Evolutionary conservation across 176 grass and related monocot species (phyloP), one percentile per base, ranked within the genome.

Genomic region (Oryza meyeriana): DNA sequence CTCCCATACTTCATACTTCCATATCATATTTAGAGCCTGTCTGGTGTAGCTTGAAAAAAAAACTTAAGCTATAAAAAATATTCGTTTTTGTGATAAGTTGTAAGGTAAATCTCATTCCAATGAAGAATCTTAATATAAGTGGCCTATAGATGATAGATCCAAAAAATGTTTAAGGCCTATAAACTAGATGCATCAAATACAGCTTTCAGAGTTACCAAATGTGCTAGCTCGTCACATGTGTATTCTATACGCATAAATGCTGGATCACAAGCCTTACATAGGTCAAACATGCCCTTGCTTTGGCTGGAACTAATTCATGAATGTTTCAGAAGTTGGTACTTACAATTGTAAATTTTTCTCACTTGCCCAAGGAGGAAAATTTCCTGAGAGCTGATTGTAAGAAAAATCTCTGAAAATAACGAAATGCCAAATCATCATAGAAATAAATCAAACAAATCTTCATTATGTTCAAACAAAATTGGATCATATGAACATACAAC

Each of bases 331-430:
- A 83, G 14, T 32, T 61, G 55, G 10, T 57, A 91, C 95, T 67
- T 91, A 97, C 95, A 94, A 17, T 81, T 94, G 74, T 61, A 91
- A 78, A 79, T 86, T 90, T 12, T 35, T 83, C 57, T 38, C 8
- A 34, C 30, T 79, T 88, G 71, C 76, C 96, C 96, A 98, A 80
- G 90, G 86, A 82, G 92, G 92, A 88, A 91, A 84, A 22, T 28
- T 87, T 85, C 93, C 96, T 55, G 84, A 85, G 38, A 98, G 84
- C 41, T 93, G 88, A 85, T 98, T 98, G 87, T 98, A 98, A 25
- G 96, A 95, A 78, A 98, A 89, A 59, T 98, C 92, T 85, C 96
- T 98, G 41, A 63, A 79, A 29, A 71, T 32, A 85, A 61, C 5
- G 20, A 70, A 76, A 63, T 66, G 63, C 16, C 12, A 28, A 32